Evolutionary conservation across 106 monocot genomes (phyloP), one percentile per base, ranked within the genome.

Genomic region (Chionographis japonica): DNA sequence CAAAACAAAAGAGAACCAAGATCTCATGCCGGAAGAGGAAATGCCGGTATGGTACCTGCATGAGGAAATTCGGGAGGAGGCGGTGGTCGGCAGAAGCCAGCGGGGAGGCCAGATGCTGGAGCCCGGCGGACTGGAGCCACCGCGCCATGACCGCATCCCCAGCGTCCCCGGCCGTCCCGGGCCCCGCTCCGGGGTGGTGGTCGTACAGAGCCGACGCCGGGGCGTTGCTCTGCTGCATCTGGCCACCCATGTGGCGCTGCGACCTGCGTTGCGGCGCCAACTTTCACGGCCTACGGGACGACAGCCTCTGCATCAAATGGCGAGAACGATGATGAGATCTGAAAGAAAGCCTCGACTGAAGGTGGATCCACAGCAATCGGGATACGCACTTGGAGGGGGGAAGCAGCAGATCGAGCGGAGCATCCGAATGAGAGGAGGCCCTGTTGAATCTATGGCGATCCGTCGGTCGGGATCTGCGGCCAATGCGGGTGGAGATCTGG

Each of bases 111-210:
- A 93, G 84, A 64, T 89, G 93, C 81, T 93, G 92, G 60, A 93
- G 71, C 12, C 92, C 92, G 11, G 92, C 89, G 11, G 82, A 93
- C 85, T 93, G 92, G 41, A 93, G 79, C 92, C 92, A 93, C 71
- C 88, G 72, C 9, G 86, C 76, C 84, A 84, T 93, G 17, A 93
- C 86, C 6, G 86, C 93, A 20, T 93, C 89, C 57, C 79, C 71
- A 13, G 70, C 88, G 50, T 77, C 81, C 37, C 73, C 79, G 11
- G 60, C 57, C 3, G 62, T 54, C 12, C 61, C 66, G 50, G 43
- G 50, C 10, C 50, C 54, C 6, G 56, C 72, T 43, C 54, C 71
- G 51, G 62, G 18, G 58, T 73, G 76, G 70, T 74, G 72, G 53
- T 82, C 79, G 56, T 74, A 75, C 78, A 81, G 61, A 6, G 76